Evolutionary conservation across 1,139 yeast species (phyloP).

Genomic region (Komagataea norvegica): DNA sequence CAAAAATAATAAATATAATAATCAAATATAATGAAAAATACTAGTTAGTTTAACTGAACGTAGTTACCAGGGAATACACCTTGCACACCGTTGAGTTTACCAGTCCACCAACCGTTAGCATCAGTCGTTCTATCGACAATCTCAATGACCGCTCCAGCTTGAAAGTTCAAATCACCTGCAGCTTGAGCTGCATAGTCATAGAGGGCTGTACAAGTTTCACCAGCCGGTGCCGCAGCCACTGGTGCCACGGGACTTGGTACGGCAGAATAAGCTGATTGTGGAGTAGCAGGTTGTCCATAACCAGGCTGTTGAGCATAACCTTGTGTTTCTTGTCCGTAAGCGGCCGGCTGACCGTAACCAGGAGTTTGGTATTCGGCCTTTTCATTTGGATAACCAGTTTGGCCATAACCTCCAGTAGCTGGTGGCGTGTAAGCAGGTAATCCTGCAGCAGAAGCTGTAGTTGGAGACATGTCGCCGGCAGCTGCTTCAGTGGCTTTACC

Average conservation of each 20-base stretch:
- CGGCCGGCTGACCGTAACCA: slow-evolving; percentile 26
- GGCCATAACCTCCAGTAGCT: slow-evolving; percentile 25
- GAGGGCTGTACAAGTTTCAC: slow-evolving; percentile 65
- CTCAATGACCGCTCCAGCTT: slow-evolving; percentile 85
- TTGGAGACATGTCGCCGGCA: slow-evolving; percentile 32
- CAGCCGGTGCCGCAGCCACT: slow-evolving; percentile 37
- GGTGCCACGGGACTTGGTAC: slow-evolving; percentile 24
- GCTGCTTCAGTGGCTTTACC: slow-evolving; percentile 45
- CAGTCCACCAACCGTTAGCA: slow-evolving; percentile 98
- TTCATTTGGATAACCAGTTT: slow-evolving; percentile 26
- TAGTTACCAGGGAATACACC: slow-evolving; percentile 97
- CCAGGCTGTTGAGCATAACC: slow-evolving; percentile 28
- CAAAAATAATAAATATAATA: no score
- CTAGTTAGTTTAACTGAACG: slow-evolving; percentile 55
- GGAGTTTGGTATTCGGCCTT: slow-evolving; percentile 23
- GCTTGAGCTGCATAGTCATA: slow-evolving; percentile 83
- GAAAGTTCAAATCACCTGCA: slow-evolving; percentile 80
- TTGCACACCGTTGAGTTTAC: slow-evolving; percentile 74
- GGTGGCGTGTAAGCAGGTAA: slow-evolving; percentile 30
- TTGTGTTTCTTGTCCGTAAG: slow-evolving; percentile 29
- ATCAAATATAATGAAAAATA: no score
- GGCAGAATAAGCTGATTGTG: slow-evolving; percentile 20
- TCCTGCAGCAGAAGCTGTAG: slow-evolving; percentile 25
- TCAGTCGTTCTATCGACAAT: slow-evolving; percentile 78
- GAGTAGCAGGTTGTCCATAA: slow-evolving; percentile 28